A percentile compares a stretch with the other conserved stretches of the same genome.
Conservation (phyloP, 2,329 filamentous ascomycete genomes). For the Exserohilum turcica region DNA sequence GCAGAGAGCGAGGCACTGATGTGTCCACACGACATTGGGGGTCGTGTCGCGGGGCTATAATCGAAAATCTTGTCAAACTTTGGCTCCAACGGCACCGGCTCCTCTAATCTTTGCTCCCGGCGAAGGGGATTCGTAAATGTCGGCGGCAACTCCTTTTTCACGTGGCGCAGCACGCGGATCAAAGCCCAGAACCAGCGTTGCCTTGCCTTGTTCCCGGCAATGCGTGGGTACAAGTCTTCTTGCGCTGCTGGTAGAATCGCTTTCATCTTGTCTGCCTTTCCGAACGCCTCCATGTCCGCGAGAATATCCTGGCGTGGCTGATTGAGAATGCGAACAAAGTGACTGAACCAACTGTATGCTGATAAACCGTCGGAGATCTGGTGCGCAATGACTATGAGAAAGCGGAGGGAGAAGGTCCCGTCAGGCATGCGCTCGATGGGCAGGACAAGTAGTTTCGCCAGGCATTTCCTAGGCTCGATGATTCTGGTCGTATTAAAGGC, state of each 20-base stretch:
- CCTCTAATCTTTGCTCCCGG: conserved; percentile 22
- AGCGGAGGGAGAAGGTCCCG: conserved; percentile 38
- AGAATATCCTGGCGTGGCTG: conserved; percentile 8
- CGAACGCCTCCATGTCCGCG: conserved; percentile 8
- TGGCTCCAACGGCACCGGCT: conserved; percentile 31
- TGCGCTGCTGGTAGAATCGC: conserved; percentile 50
- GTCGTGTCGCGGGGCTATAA: conserved; percentile 40
- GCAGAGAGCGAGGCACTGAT: conserved; percentile 40
- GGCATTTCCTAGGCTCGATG: conserved; percentile 43
- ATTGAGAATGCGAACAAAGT: conserved; percentile 44
- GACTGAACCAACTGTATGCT: conserved; percentile 50
- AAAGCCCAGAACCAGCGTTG: conserved; percentile 57
- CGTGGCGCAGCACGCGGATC: conserved; percentile 51
- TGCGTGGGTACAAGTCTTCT: conserved; percentile 53
- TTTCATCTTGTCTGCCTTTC: conserved; percentile 23
- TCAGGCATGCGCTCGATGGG: conserved; percentile 31
- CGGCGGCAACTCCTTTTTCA: conserved; percentile 46
- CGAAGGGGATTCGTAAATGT: conserved; percentile 52
- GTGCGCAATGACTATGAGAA: conserved; percentile 52
- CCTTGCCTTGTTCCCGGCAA: conserved; percentile 46
- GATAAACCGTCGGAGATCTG: conserved; percentile 54
- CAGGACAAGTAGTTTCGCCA: conserved; percentile 50
- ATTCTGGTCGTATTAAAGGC: conserved; percentile 50
- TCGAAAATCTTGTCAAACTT: conserved; percentile 47
- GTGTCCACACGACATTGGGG: conserved; percentile 47